These are phyloP conservation scores for Globisporangium middletonii DNA, from an alignment of 352 stramenopile genomes.

Conservation along the genomic window DNA sequence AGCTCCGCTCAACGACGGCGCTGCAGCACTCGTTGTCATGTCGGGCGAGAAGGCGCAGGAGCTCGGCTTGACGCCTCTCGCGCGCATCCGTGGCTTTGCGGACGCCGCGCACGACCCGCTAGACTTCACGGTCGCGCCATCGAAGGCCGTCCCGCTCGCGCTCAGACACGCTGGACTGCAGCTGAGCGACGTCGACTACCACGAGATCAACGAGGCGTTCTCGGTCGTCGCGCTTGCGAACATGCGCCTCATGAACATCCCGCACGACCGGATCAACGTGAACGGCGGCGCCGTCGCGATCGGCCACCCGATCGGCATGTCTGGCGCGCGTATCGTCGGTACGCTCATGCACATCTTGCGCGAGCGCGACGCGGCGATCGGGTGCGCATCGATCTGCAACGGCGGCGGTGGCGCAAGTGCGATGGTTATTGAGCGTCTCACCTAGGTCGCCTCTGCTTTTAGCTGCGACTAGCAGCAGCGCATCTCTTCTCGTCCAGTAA, in stretches of 20 bases:
- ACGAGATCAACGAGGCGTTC: conserved; percentile 99
- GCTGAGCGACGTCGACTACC: conserved; percentile 94
- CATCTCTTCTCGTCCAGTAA: too few species aligned
- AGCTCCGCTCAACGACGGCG: conserved; percentile 96
- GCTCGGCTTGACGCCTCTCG: conserved; percentile 70
- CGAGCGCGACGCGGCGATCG: conserved; percentile 93
- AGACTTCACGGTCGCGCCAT: conserved; percentile 96
- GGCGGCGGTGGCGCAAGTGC: conserved; percentile 95
- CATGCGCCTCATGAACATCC: conserved; percentile 92
- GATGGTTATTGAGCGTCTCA: conserved; percentile 92
- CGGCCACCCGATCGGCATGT: conserved; percentile 83
- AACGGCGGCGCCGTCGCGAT: conserved; percentile 92
- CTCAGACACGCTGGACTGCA: conserved; percentile 88
- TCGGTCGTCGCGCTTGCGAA: conserved; percentile 96
- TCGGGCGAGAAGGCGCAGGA: conserved; percentile 83
- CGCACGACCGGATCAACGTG: conserved; percentile 93
- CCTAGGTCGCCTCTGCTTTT: conserved; percentile 22
- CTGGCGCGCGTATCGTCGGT: conserved; percentile 91
- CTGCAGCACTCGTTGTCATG: conserved; percentile 95
- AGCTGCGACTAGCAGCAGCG: not conserved
- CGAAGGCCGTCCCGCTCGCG: conserved; percentile 91
- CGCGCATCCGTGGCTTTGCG: conserved; percentile 75
- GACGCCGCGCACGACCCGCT: conserved; percentile 87
- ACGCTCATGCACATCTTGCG: conserved; percentile 94
- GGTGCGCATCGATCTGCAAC: conserved; percentile 97